Evolutionary conservation across 2,329 filamentous ascomycete genomes (phyloP).

Genomic region (Colletotrichum abscissum): DNA sequence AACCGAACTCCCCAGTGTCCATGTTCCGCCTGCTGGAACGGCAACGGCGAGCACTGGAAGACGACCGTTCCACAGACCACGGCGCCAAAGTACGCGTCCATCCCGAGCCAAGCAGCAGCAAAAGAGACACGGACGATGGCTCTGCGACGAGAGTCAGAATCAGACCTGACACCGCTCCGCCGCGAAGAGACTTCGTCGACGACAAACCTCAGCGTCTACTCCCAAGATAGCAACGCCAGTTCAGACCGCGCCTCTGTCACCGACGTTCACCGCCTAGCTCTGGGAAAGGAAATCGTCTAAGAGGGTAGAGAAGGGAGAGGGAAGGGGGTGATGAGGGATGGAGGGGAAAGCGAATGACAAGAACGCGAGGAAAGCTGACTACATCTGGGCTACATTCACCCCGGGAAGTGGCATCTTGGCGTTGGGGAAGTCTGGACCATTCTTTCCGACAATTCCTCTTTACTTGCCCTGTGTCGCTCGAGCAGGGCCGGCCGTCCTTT

Average conservation of each 20-base stretch:
- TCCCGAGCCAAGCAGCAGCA: neutral
- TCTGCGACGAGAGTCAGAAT: conserved; percentile 24
- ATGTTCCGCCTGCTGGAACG: conserved; percentile 47
- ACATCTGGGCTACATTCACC: conserved; percentile 15
- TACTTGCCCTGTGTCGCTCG: neutral
- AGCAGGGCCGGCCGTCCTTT: conserved; percentile 8
- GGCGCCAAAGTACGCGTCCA: neutral
- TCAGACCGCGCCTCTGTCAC: conserved; percentile 21
- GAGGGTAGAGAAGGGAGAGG: neutral
- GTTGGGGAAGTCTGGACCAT: conserved; percentile 5
- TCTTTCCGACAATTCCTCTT: neutral
- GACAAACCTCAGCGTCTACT: conserved; percentile 19
- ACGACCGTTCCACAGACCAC: conserved; percentile 12
- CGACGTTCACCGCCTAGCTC: conserved; percentile 19
- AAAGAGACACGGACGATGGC: conserved; percentile 15
- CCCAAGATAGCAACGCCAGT: conserved; percentile 24
- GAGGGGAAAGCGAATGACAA: neutral
- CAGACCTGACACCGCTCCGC: conserved; percentile 27
- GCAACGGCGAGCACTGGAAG: conserved; percentile 35
- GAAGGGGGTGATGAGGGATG: neutral
- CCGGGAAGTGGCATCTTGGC: conserved; percentile 20
- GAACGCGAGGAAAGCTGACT: neutral
- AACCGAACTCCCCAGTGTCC: conserved; percentile 48
- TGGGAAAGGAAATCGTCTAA: conserved; percentile 29
- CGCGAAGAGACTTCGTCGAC: conserved; percentile 25